phyloP scores from a whole-genome alignment of 2,329 filamentous ascomycete species.

The Arthrobotrys musiformis region DNA sequence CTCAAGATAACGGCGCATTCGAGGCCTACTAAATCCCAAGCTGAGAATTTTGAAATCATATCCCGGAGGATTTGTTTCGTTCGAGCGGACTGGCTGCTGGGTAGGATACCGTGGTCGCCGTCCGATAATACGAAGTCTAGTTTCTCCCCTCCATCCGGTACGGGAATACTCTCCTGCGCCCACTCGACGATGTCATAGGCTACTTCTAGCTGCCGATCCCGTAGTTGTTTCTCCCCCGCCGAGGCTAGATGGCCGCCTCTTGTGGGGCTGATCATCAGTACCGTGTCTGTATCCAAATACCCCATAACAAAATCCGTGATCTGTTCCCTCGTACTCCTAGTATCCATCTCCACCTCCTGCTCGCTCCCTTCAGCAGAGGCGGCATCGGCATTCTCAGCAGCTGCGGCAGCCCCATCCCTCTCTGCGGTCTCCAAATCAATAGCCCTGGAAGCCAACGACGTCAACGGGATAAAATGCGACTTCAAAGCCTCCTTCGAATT shows the following conservation, averaged over 20 bases:
- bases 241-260: conserved; percentile 66
- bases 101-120: conserved; percentile 75
- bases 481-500: conserved; percentile 84
- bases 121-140: conserved; percentile 76
- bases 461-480: conserved; percentile 89
- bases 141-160: conserved; percentile 75
- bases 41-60: conserved; percentile 78
- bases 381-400: conserved; percentile 17
- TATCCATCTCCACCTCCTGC: conserved; percentile 60
- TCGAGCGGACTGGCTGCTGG: conserved; percentile 74
- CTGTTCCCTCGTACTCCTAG: conserved; percentile 69
- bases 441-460: conserved; percentile 83
- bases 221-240: conserved; percentile 69
- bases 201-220: conserved; percentile 76
- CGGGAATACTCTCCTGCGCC: conserved; percentile 80
- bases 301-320: conserved; percentile 78
- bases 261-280: conserved; percentile 85
- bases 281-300: conserved; percentile 90
- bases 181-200: conserved; percentile 77
- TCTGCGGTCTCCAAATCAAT: conserved; percentile 82
- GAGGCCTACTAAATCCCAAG: conserved; percentile 85
- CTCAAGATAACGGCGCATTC: conserved; percentile 85
- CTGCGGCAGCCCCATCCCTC: conserved; percentile 59
- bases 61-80: conserved; percentile 80
- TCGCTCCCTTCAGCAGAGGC: conserved; percentile 20